Evolutionary conservation across 345 rosid species (phyloP).

Genomic region (Gossypium sturtianum): DNA sequence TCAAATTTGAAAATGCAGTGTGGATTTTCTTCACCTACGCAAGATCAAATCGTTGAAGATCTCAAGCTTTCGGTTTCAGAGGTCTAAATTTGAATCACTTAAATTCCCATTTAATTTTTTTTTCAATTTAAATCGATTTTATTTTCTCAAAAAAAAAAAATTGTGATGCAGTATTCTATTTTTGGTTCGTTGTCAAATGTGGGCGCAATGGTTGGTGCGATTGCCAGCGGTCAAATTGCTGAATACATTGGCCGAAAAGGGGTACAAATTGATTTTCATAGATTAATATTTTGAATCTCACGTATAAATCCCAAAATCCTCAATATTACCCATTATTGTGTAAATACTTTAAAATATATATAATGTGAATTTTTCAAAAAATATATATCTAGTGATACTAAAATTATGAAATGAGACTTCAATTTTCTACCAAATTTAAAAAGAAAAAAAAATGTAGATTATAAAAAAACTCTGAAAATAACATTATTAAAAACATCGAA

Average conservation of each 20-base stretch:
- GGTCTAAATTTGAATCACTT: constrained; percentile 25
- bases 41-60: constrained; percentile 40
- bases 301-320: not conserved
- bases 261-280: constrained; percentile 27
- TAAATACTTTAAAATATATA: too few relatives aligned
- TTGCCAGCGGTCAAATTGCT: constrained; percentile 70
- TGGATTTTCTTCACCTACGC: constrained; percentile 74
- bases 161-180: constrained; percentile 39
- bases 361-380: too few relatives aligned
- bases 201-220: constrained; percentile 77
- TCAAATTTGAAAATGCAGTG: constrained; percentile 27
- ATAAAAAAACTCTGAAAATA: not conserved
- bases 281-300: not conserved
- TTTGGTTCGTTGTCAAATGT: constrained; percentile 71
- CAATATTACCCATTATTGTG: not conserved
- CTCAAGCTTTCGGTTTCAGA: constrained; percentile 55
- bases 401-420: too few relatives aligned
- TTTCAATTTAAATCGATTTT: not conserved
- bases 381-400: too few relatives aligned
- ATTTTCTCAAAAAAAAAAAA: not conserved
- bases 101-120: not conserved
- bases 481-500: not conserved
- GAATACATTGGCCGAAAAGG: constrained; percentile 77
- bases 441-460: too few relatives aligned
- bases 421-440: too few relatives aligned